These are phyloP conservation scores for Fonsecaea erecta DNA, from an alignment of 2,329 filamentous ascomycete species.

Conservation along the genomic window DNA sequence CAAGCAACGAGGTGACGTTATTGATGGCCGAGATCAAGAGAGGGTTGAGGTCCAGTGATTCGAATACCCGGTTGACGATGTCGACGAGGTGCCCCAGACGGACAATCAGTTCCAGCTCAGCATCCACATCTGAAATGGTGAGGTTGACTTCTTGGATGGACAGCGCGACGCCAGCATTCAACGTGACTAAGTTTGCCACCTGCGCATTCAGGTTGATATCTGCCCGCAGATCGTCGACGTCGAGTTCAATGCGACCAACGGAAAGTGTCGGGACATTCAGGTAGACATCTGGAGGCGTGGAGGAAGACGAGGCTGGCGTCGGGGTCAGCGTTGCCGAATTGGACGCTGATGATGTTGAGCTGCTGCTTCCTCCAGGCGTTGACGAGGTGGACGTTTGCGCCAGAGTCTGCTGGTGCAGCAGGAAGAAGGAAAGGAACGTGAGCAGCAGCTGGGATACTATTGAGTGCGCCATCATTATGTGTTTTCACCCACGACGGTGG, in stretches of 20 bases:
- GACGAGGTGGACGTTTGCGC: constrained; percentile 7
- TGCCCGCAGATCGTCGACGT: constrained; percentile 63
- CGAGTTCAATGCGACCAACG: constrained; percentile 64
- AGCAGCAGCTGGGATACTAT: constrained; percentile 2
- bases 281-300: constrained; percentile 57
- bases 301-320: constrained; percentile 38
- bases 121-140: constrained; percentile 65
- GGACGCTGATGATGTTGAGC: constrained; percentile 38
- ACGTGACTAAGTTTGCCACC: constrained; percentile 61
- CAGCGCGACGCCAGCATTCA: constrained; percentile 57
- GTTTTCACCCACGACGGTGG: not conserved
- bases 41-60: constrained; percentile 65
- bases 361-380: not conserved
- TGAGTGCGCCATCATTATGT: constrained; percentile 2
- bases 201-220: constrained; percentile 65
- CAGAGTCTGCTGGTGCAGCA: not conserved
- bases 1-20: constrained; percentile 58
- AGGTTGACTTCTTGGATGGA: constrained; percentile 61
- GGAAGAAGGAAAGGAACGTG: not conserved
- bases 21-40: constrained; percentile 62
- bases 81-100: constrained; percentile 64
- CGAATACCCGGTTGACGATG: constrained; percentile 65
- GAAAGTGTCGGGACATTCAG: constrained; percentile 63
- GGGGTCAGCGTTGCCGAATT: constrained; percentile 40
- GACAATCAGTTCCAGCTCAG: constrained; percentile 63